phyloP scores from a whole-genome alignment of 1,284 basidiomycete species.

The Heterobasidion occidentale region DNA sequence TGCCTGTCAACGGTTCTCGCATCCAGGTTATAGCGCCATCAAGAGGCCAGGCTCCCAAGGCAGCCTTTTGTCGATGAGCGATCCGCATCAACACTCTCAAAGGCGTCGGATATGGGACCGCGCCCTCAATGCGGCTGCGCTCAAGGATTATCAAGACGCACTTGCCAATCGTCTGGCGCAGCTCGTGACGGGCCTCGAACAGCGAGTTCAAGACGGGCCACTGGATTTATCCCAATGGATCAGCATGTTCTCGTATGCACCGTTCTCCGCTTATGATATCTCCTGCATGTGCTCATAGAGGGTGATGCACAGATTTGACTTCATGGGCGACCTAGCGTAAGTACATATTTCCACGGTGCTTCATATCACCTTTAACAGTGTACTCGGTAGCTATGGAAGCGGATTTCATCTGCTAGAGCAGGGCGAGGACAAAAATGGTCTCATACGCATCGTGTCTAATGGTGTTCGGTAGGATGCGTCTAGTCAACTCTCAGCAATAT shows the following conservation, averaged over 20 bases:
- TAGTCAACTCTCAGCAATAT: background rate
- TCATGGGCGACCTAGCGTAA: conserved; percentile 54
- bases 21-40: background rate
- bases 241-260: conserved; percentile 43
- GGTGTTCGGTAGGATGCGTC: no score
- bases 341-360: background rate
- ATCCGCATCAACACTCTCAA: conserved; percentile 31
- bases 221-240: conserved; percentile 36
- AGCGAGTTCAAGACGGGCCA: background rate
- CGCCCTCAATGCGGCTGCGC: conserved; percentile 37
- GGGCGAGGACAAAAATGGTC: conserved; percentile 12
- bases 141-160: conserved; percentile 42
- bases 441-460: conserved; percentile 1
- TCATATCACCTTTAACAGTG: background rate
- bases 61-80: conserved; percentile 19
- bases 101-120: conserved; percentile 46
- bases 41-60: background rate
- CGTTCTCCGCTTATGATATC: background rate
- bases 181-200: background rate
- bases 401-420: conserved; percentile 18
- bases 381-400: conserved; percentile 11
- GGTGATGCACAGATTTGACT: conserved; percentile 38
- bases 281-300: background rate
- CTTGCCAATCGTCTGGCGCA: conserved; percentile 18
- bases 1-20: no score